These are phyloP conservation scores for Globisporangium lucens DNA, from an alignment of 352 stramenopile species.

Conservation along the genomic window DNA sequence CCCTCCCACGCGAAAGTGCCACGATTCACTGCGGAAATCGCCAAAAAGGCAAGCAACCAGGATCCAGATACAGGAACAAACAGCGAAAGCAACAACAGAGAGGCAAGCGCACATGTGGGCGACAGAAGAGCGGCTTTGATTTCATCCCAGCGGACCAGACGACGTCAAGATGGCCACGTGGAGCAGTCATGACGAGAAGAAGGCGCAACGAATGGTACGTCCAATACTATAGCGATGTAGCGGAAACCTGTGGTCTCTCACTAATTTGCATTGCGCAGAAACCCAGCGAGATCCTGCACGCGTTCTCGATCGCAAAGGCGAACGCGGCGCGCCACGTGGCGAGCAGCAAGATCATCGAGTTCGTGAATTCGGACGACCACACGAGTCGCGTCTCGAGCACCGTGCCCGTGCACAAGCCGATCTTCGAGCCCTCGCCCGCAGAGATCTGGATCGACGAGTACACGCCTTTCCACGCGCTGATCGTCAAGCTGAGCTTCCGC, in stretches of 20 bases:
- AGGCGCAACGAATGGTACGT: constrained; percentile 20
- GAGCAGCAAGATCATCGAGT: constrained; percentile 47
- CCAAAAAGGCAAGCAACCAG: neutral
- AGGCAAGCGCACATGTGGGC: neutral
- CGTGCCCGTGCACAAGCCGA: constrained; percentile 80
- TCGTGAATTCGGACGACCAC: constrained; percentile 77
- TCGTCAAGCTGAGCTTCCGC: constrained; percentile 86
- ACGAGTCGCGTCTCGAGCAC: constrained; percentile 48
- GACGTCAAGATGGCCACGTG: constrained; percentile 11
- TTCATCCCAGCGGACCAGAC: neutral
- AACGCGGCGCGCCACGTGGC: constrained; percentile 33
- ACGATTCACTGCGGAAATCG: constrained; percentile 5
- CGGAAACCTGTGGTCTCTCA: neutral
- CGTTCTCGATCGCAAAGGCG: constrained; percentile 57
- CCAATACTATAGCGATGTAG: neutral
- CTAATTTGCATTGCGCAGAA: constrained; percentile 27
- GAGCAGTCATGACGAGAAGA: constrained; percentile 19
- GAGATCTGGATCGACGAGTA: constrained; percentile 93
- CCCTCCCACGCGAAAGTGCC: neutral
- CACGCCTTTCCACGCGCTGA: constrained; percentile 80
- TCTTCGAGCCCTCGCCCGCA: constrained; percentile 84
- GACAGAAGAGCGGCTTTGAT: too few species aligned
- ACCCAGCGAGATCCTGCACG: constrained; percentile 62
- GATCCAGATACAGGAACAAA: neutral
- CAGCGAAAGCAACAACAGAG: neutral